Base-by-base conservation (phyloP, 768 basidiomycete species). In the Tylopilus felleus region DNA sequence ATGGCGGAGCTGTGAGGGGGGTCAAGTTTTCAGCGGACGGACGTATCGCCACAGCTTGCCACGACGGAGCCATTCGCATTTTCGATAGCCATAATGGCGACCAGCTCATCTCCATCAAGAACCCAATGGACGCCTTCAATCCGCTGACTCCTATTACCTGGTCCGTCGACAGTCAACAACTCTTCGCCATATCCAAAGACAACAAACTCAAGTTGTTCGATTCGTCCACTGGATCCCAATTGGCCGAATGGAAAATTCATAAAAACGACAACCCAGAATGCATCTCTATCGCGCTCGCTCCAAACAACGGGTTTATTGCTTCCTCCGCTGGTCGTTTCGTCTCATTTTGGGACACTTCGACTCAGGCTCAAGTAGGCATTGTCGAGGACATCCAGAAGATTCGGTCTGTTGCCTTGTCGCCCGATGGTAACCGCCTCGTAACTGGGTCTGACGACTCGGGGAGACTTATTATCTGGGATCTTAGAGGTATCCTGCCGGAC, bases 11-110 rank as follows among this genome's bases (percentile, higher is more conserved):
- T n/a, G 19, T 46, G 14, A 16, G 19, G 1, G 36, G 25, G 1
- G 16, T 52, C 17, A 39, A 40, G 25, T 57, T 58, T 41, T 58
- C 50, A 5, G 55, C 50, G 0, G 6, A 44, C 25, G 7, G 33
- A 1, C 28, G 5, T 3, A 8, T 59, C 12, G 46, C 56, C 12
- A 41, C 49, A 3, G 12, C n/a, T 10, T 29, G 39, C 29, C 8
- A 7, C 3, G 25, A 13, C 31, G 31, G 35, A 23, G n/a, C 21
- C 5, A 27, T 48, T 4, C 12, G n/a, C 22, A 25, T 48, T 14
- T 52, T 58, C 8, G 22, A 58, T 23, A 25, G 31, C 25, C 31
- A 7, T 4, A 58, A 2, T 2, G 58, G 58, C 4, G n/a, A 49
- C 17, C 28, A 41, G 5, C 43, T 59, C n/a, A 12, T 49, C 14